Base-by-base conservation (phyloP, 352 stramenopile genomes). In the Pythium diclinum region DNA sequence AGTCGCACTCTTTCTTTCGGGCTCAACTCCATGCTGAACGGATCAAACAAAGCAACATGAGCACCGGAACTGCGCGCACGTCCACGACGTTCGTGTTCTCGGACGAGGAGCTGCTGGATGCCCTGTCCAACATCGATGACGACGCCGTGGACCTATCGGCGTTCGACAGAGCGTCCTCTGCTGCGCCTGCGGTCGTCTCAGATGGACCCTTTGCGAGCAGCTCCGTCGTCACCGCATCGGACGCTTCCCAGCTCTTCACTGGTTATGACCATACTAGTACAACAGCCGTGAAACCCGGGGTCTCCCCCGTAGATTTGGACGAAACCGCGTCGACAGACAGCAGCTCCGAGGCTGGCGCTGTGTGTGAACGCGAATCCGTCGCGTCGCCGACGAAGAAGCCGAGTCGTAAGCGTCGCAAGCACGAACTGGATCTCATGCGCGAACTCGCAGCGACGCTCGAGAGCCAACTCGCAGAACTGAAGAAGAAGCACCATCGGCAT, bases 351-450 rank as follows among this genome's bases (percentile, higher is more conserved):
- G 46, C 55, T 25, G 40, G 55, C 46, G 59, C 14, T n/a, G 36
- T 53, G 6, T 34, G 42, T 9, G 61, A 68, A 16, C 6, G 34
- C 25, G 53, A 61, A 49, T 34, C 63, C 34, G 11, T 46, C 36
- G 10, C 16, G 5, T 54, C 25, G 4, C 28, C 16, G 61, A 36
- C 51, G n/a, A n/a, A n/a, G 3, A 83, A 84, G 38, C 74, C 69
- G 8, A 84, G 66, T n/a, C 74, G 78, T 17, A 84, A 81, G 65
- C 65, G 74, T 13, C 75, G 72, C 59, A 87, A 84, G 60, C 78
- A 83, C 46, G 76, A 87, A 65, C 63, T 87, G n/a, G 76, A 83
- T 52, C 65, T 74, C n/a, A 63, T 87, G 48, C 78, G 78, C 56
- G 65, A 66, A 5, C 67, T 79, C 17, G 74, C 76, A 9, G 53